Percentiles rank a stretch among this genome's conserved stretches.
These are phyloP conservation scores for Boletus subparvulus DNA, from an alignment of 768 basidiomycete genomes.

Conservation along the genomic window DNA sequence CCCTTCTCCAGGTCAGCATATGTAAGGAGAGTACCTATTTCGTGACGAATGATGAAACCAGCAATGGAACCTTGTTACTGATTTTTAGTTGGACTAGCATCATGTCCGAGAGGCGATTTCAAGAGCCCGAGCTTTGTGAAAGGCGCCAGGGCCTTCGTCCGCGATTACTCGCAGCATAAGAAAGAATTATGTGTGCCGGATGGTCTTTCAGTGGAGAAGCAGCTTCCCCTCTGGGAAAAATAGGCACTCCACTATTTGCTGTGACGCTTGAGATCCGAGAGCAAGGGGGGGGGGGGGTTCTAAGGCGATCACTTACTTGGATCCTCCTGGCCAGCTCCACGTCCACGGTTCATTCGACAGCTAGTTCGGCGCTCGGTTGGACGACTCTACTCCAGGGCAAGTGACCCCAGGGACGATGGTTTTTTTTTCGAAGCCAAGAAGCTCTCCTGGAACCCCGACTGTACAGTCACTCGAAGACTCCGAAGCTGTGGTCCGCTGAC, in stretches of 20 bases:
- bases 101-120: background rate
- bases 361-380: constrained; percentile 67
- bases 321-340: constrained; percentile 64
- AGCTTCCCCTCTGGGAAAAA: constrained; percentile 75
- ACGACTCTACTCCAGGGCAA: constrained; percentile 76
- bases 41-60: constrained; percentile 44
- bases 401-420: constrained; percentile 74
- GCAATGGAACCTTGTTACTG: constrained; percentile 69
- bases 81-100: constrained; percentile 3
- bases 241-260: constrained; percentile 71
- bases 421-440: constrained; percentile 82
- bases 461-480: too few relatives aligned
- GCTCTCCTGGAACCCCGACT: constrained; percentile 87
- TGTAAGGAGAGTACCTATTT: constrained; percentile 74
- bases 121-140: constrained; percentile 59
- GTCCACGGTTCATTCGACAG: constrained; percentile 73
- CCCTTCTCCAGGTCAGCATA: constrained; percentile 61
- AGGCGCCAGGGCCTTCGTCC: constrained; percentile 66
- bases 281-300: too few relatives aligned
- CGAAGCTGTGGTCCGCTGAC: too few relatives aligned
- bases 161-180: constrained; percentile 71
- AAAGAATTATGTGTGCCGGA: constrained; percentile 68
- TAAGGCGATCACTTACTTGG: constrained; percentile 41
- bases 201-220: constrained; percentile 67
- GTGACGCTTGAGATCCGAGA: constrained; percentile 48